Evolutionary conservation across 306 rosid species (phyloP).

Genomic region (Casuarina equisetifolia): DNA sequence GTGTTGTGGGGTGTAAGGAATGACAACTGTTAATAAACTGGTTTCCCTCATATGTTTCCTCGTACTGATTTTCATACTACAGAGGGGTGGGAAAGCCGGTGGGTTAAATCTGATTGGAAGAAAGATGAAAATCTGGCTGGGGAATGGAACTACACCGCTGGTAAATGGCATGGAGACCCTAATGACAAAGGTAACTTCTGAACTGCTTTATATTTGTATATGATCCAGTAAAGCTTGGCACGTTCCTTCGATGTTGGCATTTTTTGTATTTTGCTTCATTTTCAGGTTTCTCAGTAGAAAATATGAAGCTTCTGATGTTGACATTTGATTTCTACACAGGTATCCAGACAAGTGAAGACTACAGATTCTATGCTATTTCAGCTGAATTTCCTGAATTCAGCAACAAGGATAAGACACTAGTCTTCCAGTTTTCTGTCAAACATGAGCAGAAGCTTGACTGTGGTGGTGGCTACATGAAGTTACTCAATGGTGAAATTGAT

Average conservation of each 20-base stretch:
- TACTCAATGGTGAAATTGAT: conserved; percentile 85
- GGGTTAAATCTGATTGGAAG: conserved; percentile 99
- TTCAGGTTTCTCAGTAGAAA: background rate
- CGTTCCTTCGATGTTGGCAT: background rate
- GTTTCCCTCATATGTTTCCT: background rate
- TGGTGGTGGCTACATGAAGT: conserved; percentile 98
- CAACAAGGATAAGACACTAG: conserved; percentile 84
- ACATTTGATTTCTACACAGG: conserved; percentile 48
- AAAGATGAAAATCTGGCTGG: conserved; percentile 82
- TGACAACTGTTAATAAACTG: background rate
- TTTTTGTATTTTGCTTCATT: background rate
- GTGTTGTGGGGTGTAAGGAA: too few species aligned
- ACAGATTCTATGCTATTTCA: conserved; percentile 91
- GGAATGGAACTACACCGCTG: conserved; percentile 94
- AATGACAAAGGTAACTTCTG: conserved; percentile 68
- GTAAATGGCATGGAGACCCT: conserved; percentile 89
- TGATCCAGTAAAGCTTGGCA: background rate
- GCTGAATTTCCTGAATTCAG: conserved; percentile 96
- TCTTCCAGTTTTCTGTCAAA: conserved; percentile 93
- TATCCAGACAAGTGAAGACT: conserved; percentile 96
- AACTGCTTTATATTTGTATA: background rate
- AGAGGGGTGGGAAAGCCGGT: conserved; percentile 93
- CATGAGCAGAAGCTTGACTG: conserved; percentile 99
- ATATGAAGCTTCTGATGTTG: background rate
- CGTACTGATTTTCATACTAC: conserved; percentile 17